These are phyloP conservation scores for Xylariales sp. DNA, from an alignment of 2,329 filamentous ascomycete genomes.

Conservation along the genomic window DNA sequence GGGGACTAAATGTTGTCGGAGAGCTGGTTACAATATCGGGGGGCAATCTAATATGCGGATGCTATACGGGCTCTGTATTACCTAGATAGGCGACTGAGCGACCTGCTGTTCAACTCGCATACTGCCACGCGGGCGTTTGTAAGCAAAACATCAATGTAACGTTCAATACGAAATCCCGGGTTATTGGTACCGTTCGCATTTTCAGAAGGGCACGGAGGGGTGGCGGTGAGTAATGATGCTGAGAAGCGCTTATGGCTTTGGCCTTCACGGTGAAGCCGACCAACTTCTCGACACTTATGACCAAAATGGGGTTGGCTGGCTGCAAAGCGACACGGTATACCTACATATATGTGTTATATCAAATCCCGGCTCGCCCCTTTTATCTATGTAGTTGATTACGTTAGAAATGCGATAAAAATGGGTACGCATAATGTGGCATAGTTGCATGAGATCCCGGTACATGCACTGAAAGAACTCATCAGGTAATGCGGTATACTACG, in stretches of 20 bases:
- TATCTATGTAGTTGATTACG: too few species aligned
- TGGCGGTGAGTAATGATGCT: neutral
- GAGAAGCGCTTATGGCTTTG: neutral
- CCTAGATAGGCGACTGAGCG: too few species aligned
- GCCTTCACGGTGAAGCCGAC: slow-evolving; percentile 19
- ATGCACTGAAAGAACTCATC: neutral
- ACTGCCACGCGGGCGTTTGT: neutral
- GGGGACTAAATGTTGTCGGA: neutral
- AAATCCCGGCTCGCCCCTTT: too few species aligned
- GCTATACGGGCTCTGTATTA: neutral
- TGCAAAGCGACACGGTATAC: neutral
- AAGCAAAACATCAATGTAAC: slow-evolving; percentile 5
- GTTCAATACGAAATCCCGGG: neutral
- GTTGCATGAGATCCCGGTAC: neutral
- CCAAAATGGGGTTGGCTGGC: neutral
- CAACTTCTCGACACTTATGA: neutral
- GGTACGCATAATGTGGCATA: too few species aligned
- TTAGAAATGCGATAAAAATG: too few species aligned
- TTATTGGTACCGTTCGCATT: neutral
- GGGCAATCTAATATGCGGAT: neutral
- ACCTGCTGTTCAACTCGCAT: neutral
- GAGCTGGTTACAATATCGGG: neutral
- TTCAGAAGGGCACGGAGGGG: neutral
- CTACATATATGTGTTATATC: neutral
- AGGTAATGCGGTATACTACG: neutral